Base-by-base conservation (phyloP, 768 basidiomycete species). In the Lentinus brumalis region DNA sequence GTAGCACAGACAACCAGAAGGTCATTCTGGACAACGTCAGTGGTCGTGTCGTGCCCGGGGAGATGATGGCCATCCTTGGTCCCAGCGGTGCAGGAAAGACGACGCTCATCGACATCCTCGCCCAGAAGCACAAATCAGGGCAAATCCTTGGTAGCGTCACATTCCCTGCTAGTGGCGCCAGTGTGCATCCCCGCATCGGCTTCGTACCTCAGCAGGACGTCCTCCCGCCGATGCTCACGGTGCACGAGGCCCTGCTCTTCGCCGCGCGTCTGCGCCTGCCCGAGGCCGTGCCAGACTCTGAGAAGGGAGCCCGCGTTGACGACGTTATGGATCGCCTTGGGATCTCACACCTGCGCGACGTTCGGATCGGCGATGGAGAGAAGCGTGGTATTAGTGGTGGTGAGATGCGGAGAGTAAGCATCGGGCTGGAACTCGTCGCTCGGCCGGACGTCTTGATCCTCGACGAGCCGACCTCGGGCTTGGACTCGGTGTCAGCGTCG, bases 81-180 rank as follows among this genome's bases (percentile, higher is more conserved):
- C 94, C 96, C 0, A 92, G 90, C 66, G 95, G 94, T 79, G 92
- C 94, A 16, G 94, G 94, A 45, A 96, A 96, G 74, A 93, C 92
- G 0, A 94, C 95, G 0, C 78, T 98, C 40, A 88, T 97, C 16
- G 96, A 98, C 69, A 85, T 97, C 40, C 83, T 98, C 10, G 92
- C 94, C 0, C 87, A 89, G 2, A 95, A 90, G 71, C 77, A 76
- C 65, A 98, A 97, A 75, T 80, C 82, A 0, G 96, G 95, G 0
- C 69, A 78, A 2, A 79, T 81, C 2, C 78, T 84, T 1, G 96
- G 96, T 3, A 73, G 73, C 2, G 88, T 96, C 50, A 69, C 78
- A 4, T 88, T 88, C 71, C 80, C 81, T 26, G 1, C 21, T 12
- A 72, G 76, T 16, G 65, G 70, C 32, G 69, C 64, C 47, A 66